Evolutionary conservation across 495 filamentous ascomycete genomes (phyloP), one percentile per base, ranked within the genome.

Genomic region (Xylaria castorea): DNA sequence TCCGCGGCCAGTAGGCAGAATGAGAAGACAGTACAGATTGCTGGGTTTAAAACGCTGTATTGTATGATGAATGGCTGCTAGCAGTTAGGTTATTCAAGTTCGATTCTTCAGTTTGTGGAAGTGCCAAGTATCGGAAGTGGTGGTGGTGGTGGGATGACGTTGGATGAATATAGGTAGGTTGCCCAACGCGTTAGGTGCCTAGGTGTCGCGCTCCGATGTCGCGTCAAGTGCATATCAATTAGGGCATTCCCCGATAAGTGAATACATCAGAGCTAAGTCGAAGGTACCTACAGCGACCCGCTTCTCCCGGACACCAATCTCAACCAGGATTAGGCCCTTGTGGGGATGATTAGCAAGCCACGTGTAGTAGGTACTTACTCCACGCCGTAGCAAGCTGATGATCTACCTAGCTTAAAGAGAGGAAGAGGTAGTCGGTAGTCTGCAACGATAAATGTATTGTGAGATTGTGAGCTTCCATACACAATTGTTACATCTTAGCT

Each of bases 211-310:
- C 66, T 67, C 50, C 30, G 42, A 65, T 74, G 69, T 75, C 78
- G 78, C 78, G 78, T 78, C 76, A 78, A 75, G 61, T 79, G 74
- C 71, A 79, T 78, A 78, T 74, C 71, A 71, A 75, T 75, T 77
- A 77, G 74, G 50, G 38, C 44, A 68, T 63, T 14, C 46, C 25
- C 30, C 44, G 65, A n/a, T 75, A 77, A 48, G 32, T 73, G 66
- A 70, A 77, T 71, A 30, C 27, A 51, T 55, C 7, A 3, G 34
- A 30, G 32, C 32, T n/a, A 61, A n/a, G 32, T 61, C 57, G 0
- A 38, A 40, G 38, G 60, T 63, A 63, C 60, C 5, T 63, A 42
- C 3, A 36, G 16, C n/a, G 20, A 2, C 34, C 53, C 46, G 38
- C 34, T 70, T 12, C 0, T 12, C 1, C 1, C 14, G 36, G 27